Percentiles rank a stretch among this genome's conserved stretches.
phyloP scores from a whole-genome alignment of 352 stramenopile species.

The Phytophthora rubi region DNA sequence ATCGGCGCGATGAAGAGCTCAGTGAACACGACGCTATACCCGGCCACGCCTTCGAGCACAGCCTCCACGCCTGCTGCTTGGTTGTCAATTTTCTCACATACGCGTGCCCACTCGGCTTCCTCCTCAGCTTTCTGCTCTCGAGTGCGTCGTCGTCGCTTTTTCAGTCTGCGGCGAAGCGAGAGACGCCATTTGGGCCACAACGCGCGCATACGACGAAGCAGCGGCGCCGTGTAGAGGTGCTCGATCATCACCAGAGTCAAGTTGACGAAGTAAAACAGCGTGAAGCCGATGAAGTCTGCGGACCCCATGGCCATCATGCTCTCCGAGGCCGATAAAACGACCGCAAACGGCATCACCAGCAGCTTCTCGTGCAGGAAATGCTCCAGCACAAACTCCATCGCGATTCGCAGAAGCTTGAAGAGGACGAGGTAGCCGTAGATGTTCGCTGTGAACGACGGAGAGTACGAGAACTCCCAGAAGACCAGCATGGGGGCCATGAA shows the following conservation, averaged over 20 bases:
- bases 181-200: conserved; percentile 94
- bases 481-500: conserved; percentile 91
- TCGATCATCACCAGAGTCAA: conserved; percentile 93
- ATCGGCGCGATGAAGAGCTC: conserved; percentile 89
- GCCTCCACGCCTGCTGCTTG: conserved; percentile 94
- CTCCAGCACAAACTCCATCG: conserved; percentile 87
- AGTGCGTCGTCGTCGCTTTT: conserved; percentile 76
- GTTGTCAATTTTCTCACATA: conserved; percentile 96
- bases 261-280: conserved; percentile 95
- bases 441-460: conserved; percentile 88
- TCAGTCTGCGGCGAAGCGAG: conserved; percentile 79
- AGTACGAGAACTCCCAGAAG: conserved; percentile 98
- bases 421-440: conserved; percentile 92
- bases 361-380: conserved; percentile 92
- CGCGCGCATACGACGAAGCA: conserved; percentile 75
- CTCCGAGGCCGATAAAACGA: conserved; percentile 92
- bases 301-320: conserved; percentile 96
- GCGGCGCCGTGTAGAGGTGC: conserved; percentile 93
- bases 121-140: conserved; percentile 93
- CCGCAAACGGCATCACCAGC: conserved; percentile 89
- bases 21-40: conserved; percentile 92
- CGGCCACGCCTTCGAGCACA: conserved; percentile 89
- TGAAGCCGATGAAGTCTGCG: conserved; percentile 95
- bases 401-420: conserved; percentile 91
- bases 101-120: conserved; percentile 91